Base-by-base conservation (phyloP, 495 filamentous ascomycete genomes). In the Xylaria nigripes region DNA sequence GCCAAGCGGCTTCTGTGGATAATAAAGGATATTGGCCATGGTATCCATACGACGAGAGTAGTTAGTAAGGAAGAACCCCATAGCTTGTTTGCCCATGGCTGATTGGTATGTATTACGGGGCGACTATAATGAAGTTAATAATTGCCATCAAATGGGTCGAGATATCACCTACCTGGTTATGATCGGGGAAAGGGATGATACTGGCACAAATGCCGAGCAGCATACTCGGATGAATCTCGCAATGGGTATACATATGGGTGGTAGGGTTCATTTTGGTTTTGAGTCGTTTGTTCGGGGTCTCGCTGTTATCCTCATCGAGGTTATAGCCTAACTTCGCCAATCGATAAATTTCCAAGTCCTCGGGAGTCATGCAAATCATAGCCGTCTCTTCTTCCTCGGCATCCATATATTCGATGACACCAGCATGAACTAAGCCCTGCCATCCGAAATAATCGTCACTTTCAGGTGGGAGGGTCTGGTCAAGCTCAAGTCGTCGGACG, bases 81-180 rank as follows among this genome's bases (percentile, higher is more conserved):
- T 99, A 45, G 93, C 93, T 78, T 99, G 93, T 74, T 99, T 99
- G 73, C 93, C 93, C 93, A 99, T 99, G 63, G 93, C 93, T 61
- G 93, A 96, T 66, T 99, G 94, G 72, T 97, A 97, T 3, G 93
- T 99, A 67, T 97, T 97, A 84, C 94, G 81, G 56, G 93, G 93
- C 54, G 90, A 96, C 81, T 90, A 56, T 3, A 49, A 4, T 34
- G 43, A 23, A 23, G 40, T 56, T 47, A 57, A 54, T 21, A 56
- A 45, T 13, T 8, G 43, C n/a, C 21, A 48, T 15, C 16, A 23
- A 9, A 42, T 10, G 45, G 38, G 29, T 22, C 25, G 10, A 2
- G 19, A 27, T 21, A 16, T 9, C 23, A 50, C 68, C 59, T 76
- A 81, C 80, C 70, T 91, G 93, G 67, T 99, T 99, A 74, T 99